Percentiles rank a stretch among this genome's conserved stretches.
phyloP scores from a whole-genome alignment of 139 green algal genomes.

The Haematococcus lacustris region DNA sequence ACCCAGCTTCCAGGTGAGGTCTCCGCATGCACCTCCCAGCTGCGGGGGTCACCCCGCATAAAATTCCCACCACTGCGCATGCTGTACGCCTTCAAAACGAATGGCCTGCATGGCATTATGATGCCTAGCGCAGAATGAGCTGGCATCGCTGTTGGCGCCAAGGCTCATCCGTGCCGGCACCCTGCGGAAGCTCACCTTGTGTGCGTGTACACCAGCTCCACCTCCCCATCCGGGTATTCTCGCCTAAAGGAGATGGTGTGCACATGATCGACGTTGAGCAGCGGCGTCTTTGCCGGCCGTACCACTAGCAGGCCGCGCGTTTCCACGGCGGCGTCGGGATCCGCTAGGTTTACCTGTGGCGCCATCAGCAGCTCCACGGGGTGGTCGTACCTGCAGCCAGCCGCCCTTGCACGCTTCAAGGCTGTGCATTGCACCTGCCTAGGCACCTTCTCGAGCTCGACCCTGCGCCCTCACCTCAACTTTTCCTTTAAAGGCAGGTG shows the following conservation, averaged over 20 bases:
- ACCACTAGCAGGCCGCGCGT: background rate
- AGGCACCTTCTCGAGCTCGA: too few relatives aligned
- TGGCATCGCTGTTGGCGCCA: background rate
- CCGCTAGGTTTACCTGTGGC: background rate
- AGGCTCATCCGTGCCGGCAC: background rate
- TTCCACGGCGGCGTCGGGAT: background rate
- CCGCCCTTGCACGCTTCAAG: background rate
- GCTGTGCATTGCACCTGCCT: background rate
- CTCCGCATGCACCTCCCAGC: conserved; percentile 1
- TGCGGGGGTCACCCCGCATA: conserved; percentile 4
- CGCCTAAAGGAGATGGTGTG: background rate
- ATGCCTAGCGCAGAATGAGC: background rate
- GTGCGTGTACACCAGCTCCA: background rate
- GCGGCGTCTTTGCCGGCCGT: background rate
- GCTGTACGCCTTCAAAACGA: background rate
- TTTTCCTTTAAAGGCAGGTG: too few relatives aligned
- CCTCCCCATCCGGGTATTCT: background rate
- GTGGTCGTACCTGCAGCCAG: conserved; percentile 6
- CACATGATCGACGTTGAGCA: background rate
- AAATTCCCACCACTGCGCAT: conserved; percentile 1
- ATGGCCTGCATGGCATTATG: background rate
- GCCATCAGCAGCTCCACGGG: conserved; percentile 1
- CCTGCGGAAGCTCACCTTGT: background rate
- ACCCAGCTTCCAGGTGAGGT: background rate
- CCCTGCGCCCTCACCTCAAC: too few relatives aligned